Base-by-base conservation (phyloP, 768 basidiomycete species). In the Daedaleopsis nitida region DNA sequence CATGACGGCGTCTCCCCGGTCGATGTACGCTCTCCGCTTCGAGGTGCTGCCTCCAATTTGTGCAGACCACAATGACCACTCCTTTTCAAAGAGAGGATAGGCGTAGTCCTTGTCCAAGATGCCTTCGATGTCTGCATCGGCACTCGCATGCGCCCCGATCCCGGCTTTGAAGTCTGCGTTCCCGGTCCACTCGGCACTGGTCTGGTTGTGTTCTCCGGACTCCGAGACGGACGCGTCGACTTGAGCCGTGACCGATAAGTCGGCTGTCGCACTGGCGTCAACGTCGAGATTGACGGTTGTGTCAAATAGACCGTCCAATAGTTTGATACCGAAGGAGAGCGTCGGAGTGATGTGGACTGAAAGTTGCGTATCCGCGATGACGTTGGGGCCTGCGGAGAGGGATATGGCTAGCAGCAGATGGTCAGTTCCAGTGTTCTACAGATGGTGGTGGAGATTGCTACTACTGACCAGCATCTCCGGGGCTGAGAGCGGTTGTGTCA, bases 301-400 rank as follows among this genome's bases (percentile, higher is more conserved):
- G 3, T 74, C 63, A 2, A 72, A 76, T 9, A 65, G 52, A 12
- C 27, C 27, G 4, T 66, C 74, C 0, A 85, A 70, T 3, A 80
- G 78, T 5, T 69, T 66, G 43, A 86, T 67, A 5, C 80, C 79
- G 54, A 86, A 70, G 56, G 79, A 77, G 48, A 84, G 61, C 59
- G 71, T 71, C 0, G 83, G 84, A 57, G 80, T 83, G 38, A 85
- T 68, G 65, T 85, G 82, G 1, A 77, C 82, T 27, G 73, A 69
- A 21, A 84, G 60, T 1, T 68, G 74, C 10, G 78, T 81, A 0
- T 76, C 77, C 12, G 78, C 75, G 7, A 69, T 70, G 16, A 75
- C 75, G n/a, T 69, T 73, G 1, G 81, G 78, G 58, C 69, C 72
- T 2, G 76, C 77, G 10, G 76, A 74, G 19, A 83, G 69, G 58